Conservation (phyloP, 192 early-diverging fungal species). For the Podila minutissima region DNA sequence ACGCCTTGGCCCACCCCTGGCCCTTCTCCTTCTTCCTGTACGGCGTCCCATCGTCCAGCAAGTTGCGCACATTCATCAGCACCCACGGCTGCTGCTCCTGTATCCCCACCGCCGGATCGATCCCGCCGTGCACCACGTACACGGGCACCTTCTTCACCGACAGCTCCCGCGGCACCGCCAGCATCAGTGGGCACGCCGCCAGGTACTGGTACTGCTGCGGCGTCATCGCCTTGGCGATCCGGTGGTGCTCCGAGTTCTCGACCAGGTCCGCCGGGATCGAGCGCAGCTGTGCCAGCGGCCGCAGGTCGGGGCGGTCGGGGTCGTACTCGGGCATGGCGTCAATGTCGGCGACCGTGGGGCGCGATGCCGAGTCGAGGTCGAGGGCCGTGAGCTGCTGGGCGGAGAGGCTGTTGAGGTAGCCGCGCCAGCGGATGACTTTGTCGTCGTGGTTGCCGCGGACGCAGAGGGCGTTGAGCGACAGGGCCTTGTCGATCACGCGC, state of each 20-base stretch:
- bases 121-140: constrained; percentile 27
- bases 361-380: not conserved
- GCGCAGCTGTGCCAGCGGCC: not conserved
- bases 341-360: not conserved
- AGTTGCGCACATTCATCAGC: constrained; percentile 52
- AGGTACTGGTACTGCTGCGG: constrained; percentile 37
- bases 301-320: not conserved
- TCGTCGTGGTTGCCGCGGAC: constrained; percentile 85
- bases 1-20: constrained; percentile 46
- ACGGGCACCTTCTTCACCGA: constrained; percentile 16
- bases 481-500: constrained; percentile 63
- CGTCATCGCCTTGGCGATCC: constrained; percentile 19
- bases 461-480: constrained; percentile 58
- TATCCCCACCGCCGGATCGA: constrained; percentile 7
- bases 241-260: constrained; percentile 29
- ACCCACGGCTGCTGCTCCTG: constrained; percentile 22
- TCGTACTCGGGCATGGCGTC: not conserved
- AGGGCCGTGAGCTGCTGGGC: not conserved
- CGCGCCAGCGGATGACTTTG: constrained; percentile 66
- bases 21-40: constrained; percentile 51
- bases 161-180: constrained; percentile 17
- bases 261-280: constrained; percentile 20
- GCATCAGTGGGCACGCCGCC: constrained; percentile 34
- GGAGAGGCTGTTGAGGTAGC: constrained; percentile 53
- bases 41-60: constrained; percentile 49